phyloP scores from a whole-genome alignment of 805 yeast genomes.

The Pichia ethanolica region DNA sequence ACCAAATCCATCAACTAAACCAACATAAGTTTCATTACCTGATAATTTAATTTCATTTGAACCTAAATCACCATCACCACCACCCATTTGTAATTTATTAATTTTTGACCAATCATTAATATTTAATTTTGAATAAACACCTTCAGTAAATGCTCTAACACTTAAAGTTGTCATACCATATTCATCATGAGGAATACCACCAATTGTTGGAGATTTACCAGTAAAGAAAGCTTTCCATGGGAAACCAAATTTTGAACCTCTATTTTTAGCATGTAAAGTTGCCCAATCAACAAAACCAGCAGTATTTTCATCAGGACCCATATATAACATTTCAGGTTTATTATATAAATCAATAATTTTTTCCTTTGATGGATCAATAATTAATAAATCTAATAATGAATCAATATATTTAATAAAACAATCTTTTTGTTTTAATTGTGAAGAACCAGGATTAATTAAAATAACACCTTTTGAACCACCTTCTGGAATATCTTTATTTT shows the following conservation, averaged over 20 bases:
- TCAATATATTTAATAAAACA: constrained; percentile 93
- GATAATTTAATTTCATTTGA: constrained; percentile 90
- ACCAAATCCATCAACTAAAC: constrained; percentile 92
- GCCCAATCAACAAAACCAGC: constrained; percentile 98
- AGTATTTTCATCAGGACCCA: constrained; percentile 99
- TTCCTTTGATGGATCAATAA: constrained; percentile 69
- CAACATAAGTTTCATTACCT: constrained; percentile 74
- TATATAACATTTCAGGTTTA: constrained; percentile 82
- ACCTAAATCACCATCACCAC: constrained; percentile 98
- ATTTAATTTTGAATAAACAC: constrained; percentile 71
- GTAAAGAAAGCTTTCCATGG: constrained; percentile 95
- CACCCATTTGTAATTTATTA: constrained; percentile 91
- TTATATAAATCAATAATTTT: constrained; percentile 77
- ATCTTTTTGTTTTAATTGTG: constrained; percentile 72
- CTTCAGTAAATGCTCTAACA: constrained; percentile 85
- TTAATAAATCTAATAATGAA: constrained; percentile 76
- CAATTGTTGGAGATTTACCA: constrained; percentile 84
- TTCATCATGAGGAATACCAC: constrained; percentile 97
- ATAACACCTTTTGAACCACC: constrained; percentile 99
- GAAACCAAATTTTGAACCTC: constrained; percentile 81
- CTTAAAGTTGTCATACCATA: constrained; percentile 97
- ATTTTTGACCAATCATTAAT: constrained; percentile 50
- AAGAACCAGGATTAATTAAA: constrained; percentile 60
- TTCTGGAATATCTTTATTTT: constrained; percentile 97
- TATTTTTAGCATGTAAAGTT: constrained; percentile 78